These are phyloP conservation scores for Rubroboletus satanas DNA, from an alignment of 768 basidiomycete genomes.

Conservation along the genomic window DNA sequence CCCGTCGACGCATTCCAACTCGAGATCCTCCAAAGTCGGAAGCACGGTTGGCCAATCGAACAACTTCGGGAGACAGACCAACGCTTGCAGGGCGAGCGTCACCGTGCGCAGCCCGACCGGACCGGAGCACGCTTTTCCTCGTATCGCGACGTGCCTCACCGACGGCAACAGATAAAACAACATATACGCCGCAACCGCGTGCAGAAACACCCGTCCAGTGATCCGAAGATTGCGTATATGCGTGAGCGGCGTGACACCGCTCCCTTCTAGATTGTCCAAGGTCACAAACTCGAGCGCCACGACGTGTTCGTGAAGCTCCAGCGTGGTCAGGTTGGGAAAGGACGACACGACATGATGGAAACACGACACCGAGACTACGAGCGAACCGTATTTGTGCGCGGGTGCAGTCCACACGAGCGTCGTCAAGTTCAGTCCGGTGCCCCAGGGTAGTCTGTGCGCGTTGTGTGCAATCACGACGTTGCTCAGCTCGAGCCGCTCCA, in stretches of 20 bases:
- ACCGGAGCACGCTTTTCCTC: constrained; percentile 12
- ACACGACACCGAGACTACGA: constrained; percentile 12
- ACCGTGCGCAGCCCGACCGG: constrained; percentile 8
- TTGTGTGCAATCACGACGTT: constrained; percentile 17
- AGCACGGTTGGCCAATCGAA: constrained; percentile 9
- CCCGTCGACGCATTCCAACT: constrained; percentile 11
- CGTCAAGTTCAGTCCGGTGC: constrained; percentile 12
- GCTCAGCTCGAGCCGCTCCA: constrained; percentile 15
- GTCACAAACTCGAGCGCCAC: constrained; percentile 8
- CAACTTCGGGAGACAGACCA: constrained; percentile 3
- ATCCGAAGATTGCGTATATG: constrained; percentile 12
- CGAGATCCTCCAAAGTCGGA: constrained; percentile 11
- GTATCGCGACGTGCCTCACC: constrained; percentile 5
- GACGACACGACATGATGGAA: constrained; percentile 20
- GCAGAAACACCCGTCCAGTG: constrained; percentile 9
- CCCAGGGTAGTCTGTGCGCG: constrained; percentile 8
- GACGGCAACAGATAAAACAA: constrained; percentile 18
- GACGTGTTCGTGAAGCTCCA: constrained; percentile 16
- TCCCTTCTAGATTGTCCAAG: constrained; percentile 1
- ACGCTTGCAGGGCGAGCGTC: constrained; percentile 12
- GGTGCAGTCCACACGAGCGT: constrained; percentile 24
- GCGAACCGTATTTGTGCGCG: neutral
- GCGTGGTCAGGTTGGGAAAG: constrained; percentile 18
- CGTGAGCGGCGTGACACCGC: constrained; percentile 4
- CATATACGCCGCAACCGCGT: constrained; percentile 11